phyloP scores from a whole-genome alignment of 148 eudicot genomes.

The Rhododendron griersonianum region DNA sequence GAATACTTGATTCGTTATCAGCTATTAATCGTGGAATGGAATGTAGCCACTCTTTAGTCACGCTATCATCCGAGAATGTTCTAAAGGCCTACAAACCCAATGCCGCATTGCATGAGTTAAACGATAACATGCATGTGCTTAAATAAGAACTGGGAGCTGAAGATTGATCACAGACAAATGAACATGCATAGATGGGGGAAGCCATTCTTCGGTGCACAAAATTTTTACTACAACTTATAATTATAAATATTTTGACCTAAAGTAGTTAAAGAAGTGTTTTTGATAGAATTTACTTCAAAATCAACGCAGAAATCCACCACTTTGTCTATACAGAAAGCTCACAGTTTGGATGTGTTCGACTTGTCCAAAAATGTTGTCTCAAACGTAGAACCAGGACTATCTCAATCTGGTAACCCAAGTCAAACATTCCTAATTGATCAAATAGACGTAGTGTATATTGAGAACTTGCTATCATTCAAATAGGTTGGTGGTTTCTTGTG shows the following conservation, averaged over 20 bases:
- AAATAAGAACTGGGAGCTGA: not conserved
- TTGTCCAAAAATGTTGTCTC: not conserved
- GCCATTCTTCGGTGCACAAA: not conserved
- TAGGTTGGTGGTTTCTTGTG: not conserved
- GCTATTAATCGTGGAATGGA: conserved; percentile 75
- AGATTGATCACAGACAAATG: not conserved
- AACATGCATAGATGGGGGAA: not conserved
- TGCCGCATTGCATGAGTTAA: not conserved
- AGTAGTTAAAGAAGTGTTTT: not conserved
- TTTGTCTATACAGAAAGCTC: not conserved
- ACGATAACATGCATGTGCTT: not conserved
- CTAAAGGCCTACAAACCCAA: conserved; percentile 61
- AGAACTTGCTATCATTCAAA: not conserved
- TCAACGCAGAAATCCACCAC: not conserved
- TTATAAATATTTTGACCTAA: not conserved
- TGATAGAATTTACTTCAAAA: not conserved
- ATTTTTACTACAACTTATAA: not conserved
- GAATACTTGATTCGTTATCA: conserved; percentile 93
- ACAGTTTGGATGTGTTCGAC: not conserved
- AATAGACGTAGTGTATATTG: not conserved
- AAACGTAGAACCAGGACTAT: not conserved
- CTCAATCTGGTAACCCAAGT: not conserved
- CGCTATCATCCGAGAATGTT: conserved; percentile 45
- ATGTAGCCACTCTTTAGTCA: conserved; percentile 87
- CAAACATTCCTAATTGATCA: not conserved